Evolutionary conservation across 306 rosid species (phyloP), one percentile per base, ranked within the genome.

Genomic region (Prunus mongolica): DNA sequence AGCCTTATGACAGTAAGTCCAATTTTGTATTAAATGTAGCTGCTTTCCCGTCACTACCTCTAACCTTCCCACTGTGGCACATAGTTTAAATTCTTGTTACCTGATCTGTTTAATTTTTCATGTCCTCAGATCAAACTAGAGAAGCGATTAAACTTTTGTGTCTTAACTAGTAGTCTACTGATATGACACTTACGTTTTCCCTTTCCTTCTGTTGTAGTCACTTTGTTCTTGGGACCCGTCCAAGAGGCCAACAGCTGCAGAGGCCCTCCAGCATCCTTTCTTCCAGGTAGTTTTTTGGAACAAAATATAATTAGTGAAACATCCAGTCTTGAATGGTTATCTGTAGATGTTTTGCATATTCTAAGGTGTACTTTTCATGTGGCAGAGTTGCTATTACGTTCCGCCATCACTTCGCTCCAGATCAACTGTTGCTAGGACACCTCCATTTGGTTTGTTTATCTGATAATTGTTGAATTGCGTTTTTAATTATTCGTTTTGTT

Each of bases 171-270:
- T 47, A 47, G 34, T 46, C 34, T 20, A 41, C 55, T 57, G 38
- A 4, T 72, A 24, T 3, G 20, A 3, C 12, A 12, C 46, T 45
- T 7, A 4, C 12, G 30, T 5, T 15, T 55, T 54, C 49, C 61
- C 25, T 34, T 74, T 19, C 63, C 22, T 66, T 52, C 28, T 63
- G 19, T 24, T 89, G 57, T 61, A 96, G 99, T 86, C 93, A 34
- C 99, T 96, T 76, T 92, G 98, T 82, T 91, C 96, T 5, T 96
- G 99, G 99, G 99, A 96, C 84, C 98, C 99, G 14, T 80, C 84
- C 80, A 92, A 86, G 86, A 96, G 99, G 87, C 99, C 99, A 67
- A 76, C 98, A 13, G 98, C 99, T 79, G 78, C 80, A 28, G 98
- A 86, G 87, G 97, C 90, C 76, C 99, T 96, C 74, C 99, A 92